phyloP scores from a whole-genome alignment of 148 eudicot genomes.

The Fagopyrum tataricum region DNA sequence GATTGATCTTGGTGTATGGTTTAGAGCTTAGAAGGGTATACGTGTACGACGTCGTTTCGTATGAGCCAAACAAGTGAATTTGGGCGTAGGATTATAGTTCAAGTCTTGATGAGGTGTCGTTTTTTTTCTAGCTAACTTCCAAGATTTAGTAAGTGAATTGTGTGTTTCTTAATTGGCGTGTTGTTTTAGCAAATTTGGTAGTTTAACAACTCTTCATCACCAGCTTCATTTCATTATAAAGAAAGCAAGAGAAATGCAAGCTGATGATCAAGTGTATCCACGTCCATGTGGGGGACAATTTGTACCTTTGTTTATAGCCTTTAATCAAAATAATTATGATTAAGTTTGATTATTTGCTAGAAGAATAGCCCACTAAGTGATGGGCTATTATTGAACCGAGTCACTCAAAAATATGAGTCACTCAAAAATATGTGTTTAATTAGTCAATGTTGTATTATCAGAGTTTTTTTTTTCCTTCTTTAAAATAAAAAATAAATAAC shows the following conservation, averaged over 20 bases:
- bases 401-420: too few relatives aligned
- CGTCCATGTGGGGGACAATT: neutral
- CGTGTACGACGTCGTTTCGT: neutral
- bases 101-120: neutral
- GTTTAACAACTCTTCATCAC: conserved; percentile 6
- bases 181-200: conserved; percentile 1
- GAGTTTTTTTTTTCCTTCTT: too few relatives aligned
- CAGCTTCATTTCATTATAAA: neutral
- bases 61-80: neutral
- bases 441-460: too few relatives aligned
- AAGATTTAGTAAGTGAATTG: neutral
- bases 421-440: too few relatives aligned
- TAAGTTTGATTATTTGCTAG: neutral
- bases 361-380: too few relatives aligned
- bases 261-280: neutral
- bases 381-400: too few relatives aligned
- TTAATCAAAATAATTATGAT: neutral
- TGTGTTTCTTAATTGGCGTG: neutral
- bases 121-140: conserved; percentile 8
- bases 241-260: neutral
- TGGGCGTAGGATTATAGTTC: neutral
- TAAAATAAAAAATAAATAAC: too few relatives aligned
- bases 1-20: neutral
- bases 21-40: neutral
- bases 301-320: neutral